Percentiles rank a stretch among this genome's conserved stretches.
These are phyloP conservation scores for Colletotrichum graminicola DNA, from an alignment of 2,329 filamentous ascomycete genomes.

Conservation along the genomic window DNA sequence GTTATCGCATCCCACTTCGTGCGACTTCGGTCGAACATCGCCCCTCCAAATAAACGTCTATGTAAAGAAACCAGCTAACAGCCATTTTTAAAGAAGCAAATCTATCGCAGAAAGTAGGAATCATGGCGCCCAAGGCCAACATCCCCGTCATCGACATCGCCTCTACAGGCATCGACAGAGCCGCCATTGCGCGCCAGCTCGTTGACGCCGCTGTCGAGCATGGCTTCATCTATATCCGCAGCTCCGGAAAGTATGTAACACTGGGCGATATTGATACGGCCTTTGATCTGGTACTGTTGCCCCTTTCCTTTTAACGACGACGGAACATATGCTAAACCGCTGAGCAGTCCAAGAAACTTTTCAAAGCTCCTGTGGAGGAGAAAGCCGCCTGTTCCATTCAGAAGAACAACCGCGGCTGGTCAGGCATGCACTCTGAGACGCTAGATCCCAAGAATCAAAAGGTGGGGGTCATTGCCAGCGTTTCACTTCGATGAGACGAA, in stretches of 20 bases:
- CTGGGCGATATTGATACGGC: constrained; percentile 74
- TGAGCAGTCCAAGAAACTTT: constrained; percentile 76
- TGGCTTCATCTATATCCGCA: constrained; percentile 92
- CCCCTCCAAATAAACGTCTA: constrained; percentile 18
- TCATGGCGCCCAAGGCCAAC: constrained; percentile 52
- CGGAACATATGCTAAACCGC: not conserved
- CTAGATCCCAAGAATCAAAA: constrained; percentile 86
- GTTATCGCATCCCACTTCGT: constrained; percentile 41
- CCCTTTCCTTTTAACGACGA: not conserved
- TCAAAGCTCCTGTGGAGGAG: constrained; percentile 75
- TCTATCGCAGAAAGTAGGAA: not conserved
- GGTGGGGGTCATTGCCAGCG: constrained; percentile 58
- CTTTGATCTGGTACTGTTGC: constrained; percentile 75
- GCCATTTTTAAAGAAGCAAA: not conserved
- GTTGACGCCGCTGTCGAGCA: constrained; percentile 84
- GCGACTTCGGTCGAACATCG: constrained; percentile 23
- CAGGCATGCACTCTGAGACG: constrained; percentile 87
- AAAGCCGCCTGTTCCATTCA: constrained; percentile 82
- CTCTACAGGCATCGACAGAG: constrained; percentile 64
- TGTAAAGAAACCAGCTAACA: not conserved
- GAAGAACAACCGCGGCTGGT: constrained; percentile 89
- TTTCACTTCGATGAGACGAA: not conserved
- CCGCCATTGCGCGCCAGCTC: constrained; percentile 73
- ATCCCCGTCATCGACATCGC: constrained; percentile 91
- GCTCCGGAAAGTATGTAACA: constrained; percentile 77